A percentile compares a stretch with the other conserved stretches of the same genome.
These are phyloP conservation scores for Apium graveolens DNA, from an alignment of 129 eudicot species.

Conservation along the genomic window DNA sequence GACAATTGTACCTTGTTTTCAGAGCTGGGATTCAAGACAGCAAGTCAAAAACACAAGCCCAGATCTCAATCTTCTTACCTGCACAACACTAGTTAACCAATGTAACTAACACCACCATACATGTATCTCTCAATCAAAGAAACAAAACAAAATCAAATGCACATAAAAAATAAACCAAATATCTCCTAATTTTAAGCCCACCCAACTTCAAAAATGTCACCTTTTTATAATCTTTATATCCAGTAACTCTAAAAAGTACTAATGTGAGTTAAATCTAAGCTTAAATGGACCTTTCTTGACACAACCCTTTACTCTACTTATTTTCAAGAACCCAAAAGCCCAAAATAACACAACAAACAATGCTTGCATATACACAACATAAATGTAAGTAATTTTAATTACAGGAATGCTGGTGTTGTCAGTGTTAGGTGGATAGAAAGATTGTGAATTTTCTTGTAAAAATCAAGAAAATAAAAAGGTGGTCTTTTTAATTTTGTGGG, in stretches of 20 bases:
- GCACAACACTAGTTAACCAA: constrained; percentile 5
- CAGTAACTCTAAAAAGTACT: constrained; percentile 14
- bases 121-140: constrained; percentile 23
- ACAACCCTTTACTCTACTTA: constrained; percentile 21
- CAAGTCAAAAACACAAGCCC: constrained; percentile 19
- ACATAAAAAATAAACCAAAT: constrained; percentile 14
- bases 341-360: constrained; percentile 17
- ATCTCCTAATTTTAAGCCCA: background rate
- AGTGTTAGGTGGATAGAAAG: constrained; percentile 65
- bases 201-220: constrained; percentile 14
- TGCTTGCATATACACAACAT: constrained; percentile 9
- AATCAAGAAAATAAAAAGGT: constrained; percentile 33
- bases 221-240: constrained; percentile 3
- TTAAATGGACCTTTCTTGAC: constrained; percentile 49
- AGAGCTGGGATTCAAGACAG: constrained; percentile 1
- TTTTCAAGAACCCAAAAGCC: constrained; percentile 22
- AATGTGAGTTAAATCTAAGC: constrained; percentile 48
- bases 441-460: constrained; percentile 28
- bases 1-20: background rate
- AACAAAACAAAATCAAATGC: background rate
- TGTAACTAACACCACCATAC: background rate
- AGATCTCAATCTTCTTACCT: constrained; percentile 37
- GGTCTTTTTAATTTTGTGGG: constrained; percentile 9
- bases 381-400: constrained; percentile 16
- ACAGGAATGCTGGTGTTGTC: constrained; percentile 67